A percentile compares a stretch with the other conserved stretches of the same genome.
These are phyloP conservation scores for Microbotryum silenes-acaulis DNA, from an alignment of 1,284 basidiomycete species.

Conservation along the genomic window DNA sequence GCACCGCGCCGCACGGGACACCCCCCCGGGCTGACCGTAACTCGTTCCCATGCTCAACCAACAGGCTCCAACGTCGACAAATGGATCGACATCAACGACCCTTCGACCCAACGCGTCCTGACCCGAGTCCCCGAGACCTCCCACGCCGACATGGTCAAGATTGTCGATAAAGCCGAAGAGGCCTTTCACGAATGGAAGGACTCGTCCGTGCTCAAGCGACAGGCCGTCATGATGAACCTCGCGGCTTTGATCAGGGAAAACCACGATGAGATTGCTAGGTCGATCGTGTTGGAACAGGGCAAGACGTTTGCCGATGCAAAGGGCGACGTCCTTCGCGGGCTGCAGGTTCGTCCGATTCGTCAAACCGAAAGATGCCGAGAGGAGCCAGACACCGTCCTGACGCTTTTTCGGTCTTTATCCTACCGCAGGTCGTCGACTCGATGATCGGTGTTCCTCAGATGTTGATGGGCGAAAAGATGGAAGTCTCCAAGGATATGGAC, in stretches of 20 bases:
- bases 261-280: slow-evolving; percentile 43
- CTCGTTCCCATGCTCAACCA: neutral
- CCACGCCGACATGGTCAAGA: slow-evolving; percentile 67
- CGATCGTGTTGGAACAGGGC: slow-evolving; percentile 38
- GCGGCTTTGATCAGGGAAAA: slow-evolving; percentile 43
- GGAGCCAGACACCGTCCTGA: neutral
- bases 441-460: slow-evolving; percentile 75
- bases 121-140: slow-evolving; percentile 87
- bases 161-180: slow-evolving; percentile 75
- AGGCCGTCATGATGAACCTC: slow-evolving; percentile 73
- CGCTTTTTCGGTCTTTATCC: neutral
- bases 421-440: slow-evolving; percentile 76
- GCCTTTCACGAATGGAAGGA: slow-evolving; percentile 87
- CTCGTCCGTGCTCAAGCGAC: slow-evolving; percentile 75
- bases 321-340: slow-evolving; percentile 84
- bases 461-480: slow-evolving; percentile 80
- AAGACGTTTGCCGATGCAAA: slow-evolving; percentile 64
- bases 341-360: slow-evolving; percentile 41
- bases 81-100: slow-evolving; percentile 35
- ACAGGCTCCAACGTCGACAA: slow-evolving; percentile 8
- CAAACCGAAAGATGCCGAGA: too few species aligned
- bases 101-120: slow-evolving; percentile 54
- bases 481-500: slow-evolving; percentile 97
- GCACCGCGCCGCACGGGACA: neutral
- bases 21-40: neutral